These are phyloP conservation scores for Boletus bicolor DNA, from an alignment of 768 basidiomycete species.

Conservation along the genomic window DNA sequence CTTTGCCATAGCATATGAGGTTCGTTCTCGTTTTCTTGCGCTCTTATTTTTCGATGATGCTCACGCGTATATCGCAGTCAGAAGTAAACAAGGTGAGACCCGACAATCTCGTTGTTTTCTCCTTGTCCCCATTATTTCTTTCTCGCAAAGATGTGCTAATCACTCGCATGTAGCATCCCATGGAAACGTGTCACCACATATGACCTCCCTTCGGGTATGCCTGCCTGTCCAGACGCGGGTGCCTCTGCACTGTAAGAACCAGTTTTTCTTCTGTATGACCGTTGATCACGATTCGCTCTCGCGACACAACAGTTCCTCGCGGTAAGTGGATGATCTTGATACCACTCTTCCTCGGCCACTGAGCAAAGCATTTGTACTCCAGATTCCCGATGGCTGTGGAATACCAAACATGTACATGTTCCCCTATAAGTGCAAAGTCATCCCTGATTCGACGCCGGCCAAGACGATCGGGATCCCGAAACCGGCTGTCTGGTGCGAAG, in stretches of 20 bases:
- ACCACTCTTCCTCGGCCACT: background rate
- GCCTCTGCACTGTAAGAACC: slow-evolving; percentile 4
- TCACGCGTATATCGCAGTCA: too few relatives aligned
- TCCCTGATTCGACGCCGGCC: background rate
- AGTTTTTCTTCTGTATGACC: background rate
- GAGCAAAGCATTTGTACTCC: background rate
- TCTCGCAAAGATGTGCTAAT: background rate
- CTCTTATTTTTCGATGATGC: too few relatives aligned
- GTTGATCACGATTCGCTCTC: background rate
- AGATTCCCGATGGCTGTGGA: slow-evolving; percentile 12
- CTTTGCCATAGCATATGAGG: too few relatives aligned
- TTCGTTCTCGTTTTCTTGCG: too few relatives aligned
- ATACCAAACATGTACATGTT: slow-evolving; percentile 4
- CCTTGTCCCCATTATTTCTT: too few relatives aligned
- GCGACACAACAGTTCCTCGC: background rate
- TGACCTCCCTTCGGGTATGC: slow-evolving; percentile 4
- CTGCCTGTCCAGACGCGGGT: slow-evolving; percentile 2
- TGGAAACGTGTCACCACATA: background rate
- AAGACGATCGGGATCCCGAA: slow-evolving; percentile 6
- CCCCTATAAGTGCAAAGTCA: background rate
- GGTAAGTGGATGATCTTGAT: slow-evolving; percentile 3
- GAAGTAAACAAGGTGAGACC: too few relatives aligned
- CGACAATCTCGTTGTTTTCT: too few relatives aligned
- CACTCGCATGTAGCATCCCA: slow-evolving; percentile 5
- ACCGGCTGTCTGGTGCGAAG: slow-evolving; percentile 6